phyloP scores from a whole-genome alignment of 495 filamentous ascomycete species.

The Ascodesmis nigricans region DNA sequence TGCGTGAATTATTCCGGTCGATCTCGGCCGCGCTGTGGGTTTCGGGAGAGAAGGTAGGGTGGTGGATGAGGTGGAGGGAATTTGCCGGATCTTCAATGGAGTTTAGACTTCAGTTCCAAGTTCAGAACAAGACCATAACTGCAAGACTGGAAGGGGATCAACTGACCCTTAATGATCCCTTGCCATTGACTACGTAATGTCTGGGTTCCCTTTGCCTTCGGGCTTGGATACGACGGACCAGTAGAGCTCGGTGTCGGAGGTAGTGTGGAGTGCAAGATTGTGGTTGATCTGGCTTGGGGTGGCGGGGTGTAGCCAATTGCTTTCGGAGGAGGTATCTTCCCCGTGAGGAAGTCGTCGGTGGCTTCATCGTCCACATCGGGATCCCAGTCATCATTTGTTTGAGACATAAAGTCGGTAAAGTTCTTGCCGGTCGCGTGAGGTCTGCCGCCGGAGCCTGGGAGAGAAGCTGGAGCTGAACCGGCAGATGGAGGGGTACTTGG shows the following conservation, averaged over 20 bases:
- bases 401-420: slow-evolving; percentile 54
- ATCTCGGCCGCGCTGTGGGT: slow-evolving; percentile 39
- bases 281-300: too few relatives aligned
- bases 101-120: slow-evolving; percentile 4
- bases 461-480: slow-evolving; percentile 9
- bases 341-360: slow-evolving; percentile 19
- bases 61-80: slow-evolving; percentile 78
- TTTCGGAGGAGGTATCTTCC: slow-evolving; percentile 17
- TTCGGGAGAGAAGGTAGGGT: slow-evolving; percentile 50
- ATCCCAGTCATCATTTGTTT: slow-evolving; percentile 56
- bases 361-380: slow-evolving; percentile 34
- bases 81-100: slow-evolving; percentile 68
- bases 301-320: slow-evolving; percentile 19
- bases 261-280: too few relatives aligned
- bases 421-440: slow-evolving; percentile 22
- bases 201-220: slow-evolving; percentile 76
- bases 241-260: slow-evolving; percentile 2
- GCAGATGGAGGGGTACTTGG: slow-evolving; percentile 34
- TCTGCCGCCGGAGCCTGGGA: slow-evolving; percentile 10
- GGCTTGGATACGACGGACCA: slow-evolving; percentile 65
- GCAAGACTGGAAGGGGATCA: neutral
- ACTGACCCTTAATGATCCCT: slow-evolving; percentile 59
- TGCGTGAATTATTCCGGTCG: slow-evolving; percentile 67
- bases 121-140: slow-evolving; percentile 3
- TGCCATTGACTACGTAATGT: slow-evolving; percentile 94